phyloP scores from a whole-genome alignment of 805 yeast species.

The Dipodascus albidus region DNA sequence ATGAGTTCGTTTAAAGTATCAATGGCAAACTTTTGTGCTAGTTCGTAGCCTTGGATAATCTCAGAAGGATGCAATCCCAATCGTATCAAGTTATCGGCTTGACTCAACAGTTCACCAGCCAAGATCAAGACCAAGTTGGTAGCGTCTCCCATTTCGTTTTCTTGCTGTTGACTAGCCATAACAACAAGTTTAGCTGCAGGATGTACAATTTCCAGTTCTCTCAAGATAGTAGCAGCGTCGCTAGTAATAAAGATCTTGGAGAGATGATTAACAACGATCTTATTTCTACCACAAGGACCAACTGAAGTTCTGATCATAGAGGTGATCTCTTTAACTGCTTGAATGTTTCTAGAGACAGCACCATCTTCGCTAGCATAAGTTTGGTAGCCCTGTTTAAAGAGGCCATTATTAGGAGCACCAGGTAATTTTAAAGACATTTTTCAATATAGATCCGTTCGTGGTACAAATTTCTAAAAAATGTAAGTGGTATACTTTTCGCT shows the following conservation, averaged over 20 bases:
- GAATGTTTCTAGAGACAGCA: constrained; percentile 82
- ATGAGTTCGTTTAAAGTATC: constrained; percentile 45
- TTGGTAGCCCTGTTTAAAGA: constrained; percentile 92
- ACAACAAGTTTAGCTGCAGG: constrained; percentile 94
- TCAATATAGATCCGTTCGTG: background rate
- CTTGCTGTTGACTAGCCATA: constrained; percentile 96
- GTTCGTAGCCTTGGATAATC: constrained; percentile 81
- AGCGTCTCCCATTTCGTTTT: constrained; percentile 93
- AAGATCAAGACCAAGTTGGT: constrained; percentile 83
- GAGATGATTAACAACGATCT: constrained; percentile 82
- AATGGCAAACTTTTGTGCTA: constrained; percentile 70
- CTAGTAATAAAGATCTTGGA: constrained; percentile 83
- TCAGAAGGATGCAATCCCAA: constrained; percentile 87
- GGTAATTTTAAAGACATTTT: constrained; percentile 84
- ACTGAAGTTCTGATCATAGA: constrained; percentile 86
- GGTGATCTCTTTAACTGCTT: constrained; percentile 89
- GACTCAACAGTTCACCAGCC: constrained; percentile 83
- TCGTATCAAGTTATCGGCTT: constrained; percentile 74
- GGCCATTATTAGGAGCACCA: constrained; percentile 82
- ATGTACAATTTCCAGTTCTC: constrained; percentile 87
- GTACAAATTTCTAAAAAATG: background rate
- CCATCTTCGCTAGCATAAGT: constrained; percentile 85
- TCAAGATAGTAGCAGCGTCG: constrained; percentile 96
- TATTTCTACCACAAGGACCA: constrained; percentile 97
- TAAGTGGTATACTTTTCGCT: background rate